Evolutionary conservation across 495 filamentous ascomycete species (phyloP).

Genomic region (Cenococcum geophilum): DNA sequence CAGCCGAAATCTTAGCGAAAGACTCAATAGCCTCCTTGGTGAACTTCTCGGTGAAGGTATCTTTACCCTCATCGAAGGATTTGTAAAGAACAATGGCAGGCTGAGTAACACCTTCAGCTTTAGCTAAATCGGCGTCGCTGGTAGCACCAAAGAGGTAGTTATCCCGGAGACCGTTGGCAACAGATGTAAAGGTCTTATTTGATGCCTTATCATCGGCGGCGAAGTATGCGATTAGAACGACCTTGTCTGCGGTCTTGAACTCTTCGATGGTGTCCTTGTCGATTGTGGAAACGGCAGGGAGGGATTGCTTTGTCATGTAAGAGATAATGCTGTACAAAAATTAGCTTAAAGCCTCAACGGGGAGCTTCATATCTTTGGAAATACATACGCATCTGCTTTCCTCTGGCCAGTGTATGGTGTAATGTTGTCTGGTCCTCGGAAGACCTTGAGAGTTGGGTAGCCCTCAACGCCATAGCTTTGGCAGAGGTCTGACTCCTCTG

Average conservation of each 20-base stretch:
- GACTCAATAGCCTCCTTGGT: constrained; percentile 66
- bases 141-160: constrained; percentile 86
- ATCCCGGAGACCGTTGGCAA: constrained; percentile 82
- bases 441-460: constrained; percentile 97
- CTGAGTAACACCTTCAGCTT: constrained; percentile 79
- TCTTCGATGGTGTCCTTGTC: constrained; percentile 77
- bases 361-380: neutral
- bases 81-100: constrained; percentile 95
- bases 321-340: constrained; percentile 67
- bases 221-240: constrained; percentile 87
- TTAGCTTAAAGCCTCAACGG: neutral
- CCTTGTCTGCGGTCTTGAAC: constrained; percentile 97
- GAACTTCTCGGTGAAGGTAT: constrained; percentile 72
- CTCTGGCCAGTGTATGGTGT: constrained; percentile 81
- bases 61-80: constrained; percentile 95
- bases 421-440: constrained; percentile 83
- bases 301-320: constrained; percentile 98
- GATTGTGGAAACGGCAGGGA: constrained; percentile 82
- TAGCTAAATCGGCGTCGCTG: constrained; percentile 74
- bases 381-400: constrained; percentile 79
- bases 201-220: constrained; percentile 76
- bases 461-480: constrained; percentile 85
- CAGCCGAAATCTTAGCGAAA: constrained; percentile 80
- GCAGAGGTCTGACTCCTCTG: constrained; percentile 87
- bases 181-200: constrained; percentile 68